Evolutionary conservation across 78 protist genomes (phyloP).

Genomic region (Protostelium mycophagum): DNA sequence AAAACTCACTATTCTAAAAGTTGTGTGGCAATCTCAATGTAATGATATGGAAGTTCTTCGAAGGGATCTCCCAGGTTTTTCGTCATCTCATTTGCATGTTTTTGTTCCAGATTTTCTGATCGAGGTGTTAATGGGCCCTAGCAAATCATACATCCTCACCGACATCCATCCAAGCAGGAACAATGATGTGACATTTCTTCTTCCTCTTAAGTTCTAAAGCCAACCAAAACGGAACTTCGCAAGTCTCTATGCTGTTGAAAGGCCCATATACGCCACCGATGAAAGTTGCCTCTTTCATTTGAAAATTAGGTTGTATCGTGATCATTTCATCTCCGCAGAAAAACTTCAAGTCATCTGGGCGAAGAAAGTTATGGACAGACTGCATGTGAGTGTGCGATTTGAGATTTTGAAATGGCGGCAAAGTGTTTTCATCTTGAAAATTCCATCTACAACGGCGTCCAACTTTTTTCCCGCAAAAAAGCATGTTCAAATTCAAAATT

Average conservation of each 20-base stretch:
- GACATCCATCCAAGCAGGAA: neutral
- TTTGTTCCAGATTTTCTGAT: neutral
- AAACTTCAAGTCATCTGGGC: neutral
- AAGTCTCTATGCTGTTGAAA: neutral
- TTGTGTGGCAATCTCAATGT: neutral
- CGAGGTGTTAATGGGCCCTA: neutral
- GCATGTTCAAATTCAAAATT: no score
- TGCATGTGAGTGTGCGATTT: no score
- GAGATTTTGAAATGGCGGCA: no score
- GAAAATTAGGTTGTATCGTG: neutral
- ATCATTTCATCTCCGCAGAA: neutral
- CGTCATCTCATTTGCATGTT: neutral
- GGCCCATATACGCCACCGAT: neutral
- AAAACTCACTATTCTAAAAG: neutral
- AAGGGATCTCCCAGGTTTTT: neutral
- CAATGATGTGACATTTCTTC: neutral
- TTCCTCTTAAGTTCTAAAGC: neutral
- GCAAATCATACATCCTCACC: neutral
- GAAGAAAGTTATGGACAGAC: no score
- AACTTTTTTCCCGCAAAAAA: no score
- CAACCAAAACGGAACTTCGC: neutral
- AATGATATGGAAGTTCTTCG: neutral
- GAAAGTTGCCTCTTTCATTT: neutral
- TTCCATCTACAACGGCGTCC: no score
- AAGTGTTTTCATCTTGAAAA: no score